Base-by-base conservation (phyloP, 1,139 yeast genomes). In the Yamadazyma oceani region DNA sequence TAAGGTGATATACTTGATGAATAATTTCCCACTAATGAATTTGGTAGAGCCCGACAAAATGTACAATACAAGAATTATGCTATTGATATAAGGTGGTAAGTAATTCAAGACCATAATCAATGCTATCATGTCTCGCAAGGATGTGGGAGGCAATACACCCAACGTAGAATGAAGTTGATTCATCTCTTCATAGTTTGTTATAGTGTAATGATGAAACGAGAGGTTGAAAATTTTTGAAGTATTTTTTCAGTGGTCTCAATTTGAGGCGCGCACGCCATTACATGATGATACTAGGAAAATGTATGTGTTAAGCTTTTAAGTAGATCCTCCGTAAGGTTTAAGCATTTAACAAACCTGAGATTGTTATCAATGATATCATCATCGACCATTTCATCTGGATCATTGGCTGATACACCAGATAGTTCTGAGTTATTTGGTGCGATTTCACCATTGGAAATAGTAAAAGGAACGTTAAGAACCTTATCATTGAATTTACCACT, bases 91-190 rank as follows among this genome's bases (percentile, higher is more conserved):
- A 34, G 62, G 64, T 3, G 80, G 79, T 21, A 73, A 51, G 15
- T 66, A 56, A 34, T 69, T 54, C 7, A 73, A 54, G 7, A 74
- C 52, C 45, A 70, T 62, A 7, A 69, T 60, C 31, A 73, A 51
- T 5, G 79, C 70, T 23, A 72, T 54, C 7, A 74, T 64, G 45
- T 75, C 80, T 41, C 72, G 53, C 35, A 70, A 50, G 0, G 75
- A 57, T 1, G 69, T 54, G 11, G 63, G 55, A 2, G 71, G 71
- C 28, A 63, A 30, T 12, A 48, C 42, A 32, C 42, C 44, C 15
- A 47, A 32, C 10, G 38, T 36, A 37, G 12, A 15, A 11, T 27
- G 21, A 5, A 27, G 6, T 27, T 15, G 30, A 27, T 15, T 27
- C 30, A 27, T 27, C 21, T 16, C 21, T 15, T 27, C 30, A 27